Evolutionary conservation across 495 filamentous ascomycete species (phyloP).

Genomic region (Xanthoparmelia taractica): DNA sequence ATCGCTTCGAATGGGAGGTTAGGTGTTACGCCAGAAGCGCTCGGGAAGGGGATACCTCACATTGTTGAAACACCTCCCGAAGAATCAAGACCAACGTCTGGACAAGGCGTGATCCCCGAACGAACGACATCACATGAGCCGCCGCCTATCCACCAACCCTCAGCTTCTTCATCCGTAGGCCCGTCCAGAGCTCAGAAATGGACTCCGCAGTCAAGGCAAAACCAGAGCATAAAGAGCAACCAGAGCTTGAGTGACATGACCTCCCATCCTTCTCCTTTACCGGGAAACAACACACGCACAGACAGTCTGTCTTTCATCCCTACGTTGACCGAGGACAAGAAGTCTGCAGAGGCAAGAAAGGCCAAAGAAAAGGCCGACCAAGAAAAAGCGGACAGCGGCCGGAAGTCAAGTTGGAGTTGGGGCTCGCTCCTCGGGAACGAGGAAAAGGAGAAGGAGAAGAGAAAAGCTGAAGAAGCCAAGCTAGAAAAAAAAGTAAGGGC

Average conservation of each 20-base stretch:
- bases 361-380: conserved; percentile 56
- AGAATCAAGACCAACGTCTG: conserved; percentile 27
- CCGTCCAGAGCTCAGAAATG: conserved; percentile 20
- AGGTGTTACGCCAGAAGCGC: conserved; percentile 33
- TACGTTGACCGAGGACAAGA: conserved; percentile 61
- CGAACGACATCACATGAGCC: conserved; percentile 51
- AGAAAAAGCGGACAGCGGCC: conserved; percentile 39
- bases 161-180: conserved; percentile 24
- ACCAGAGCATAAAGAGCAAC: conserved; percentile 22
- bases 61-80: conserved; percentile 61
- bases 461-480: conserved; percentile 50
- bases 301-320: conserved; percentile 80
- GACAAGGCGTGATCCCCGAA: conserved; percentile 36
- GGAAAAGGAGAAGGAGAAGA: conserved; percentile 67
- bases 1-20: conserved; percentile 43
- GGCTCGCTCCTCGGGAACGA: conserved; percentile 48
- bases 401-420: conserved; percentile 88
- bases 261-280: conserved; percentile 55
- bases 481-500: conserved; percentile 52
- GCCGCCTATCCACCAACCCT: conserved; percentile 23
- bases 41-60: conserved; percentile 48
- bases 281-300: conserved; percentile 64
- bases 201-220: conserved; percentile 20
- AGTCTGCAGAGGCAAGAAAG: conserved; percentile 51
- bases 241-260: conserved; percentile 55